Base-by-base conservation (phyloP, 1,139 yeast genomes). In the Saccharomycopsis phalli region DNA sequence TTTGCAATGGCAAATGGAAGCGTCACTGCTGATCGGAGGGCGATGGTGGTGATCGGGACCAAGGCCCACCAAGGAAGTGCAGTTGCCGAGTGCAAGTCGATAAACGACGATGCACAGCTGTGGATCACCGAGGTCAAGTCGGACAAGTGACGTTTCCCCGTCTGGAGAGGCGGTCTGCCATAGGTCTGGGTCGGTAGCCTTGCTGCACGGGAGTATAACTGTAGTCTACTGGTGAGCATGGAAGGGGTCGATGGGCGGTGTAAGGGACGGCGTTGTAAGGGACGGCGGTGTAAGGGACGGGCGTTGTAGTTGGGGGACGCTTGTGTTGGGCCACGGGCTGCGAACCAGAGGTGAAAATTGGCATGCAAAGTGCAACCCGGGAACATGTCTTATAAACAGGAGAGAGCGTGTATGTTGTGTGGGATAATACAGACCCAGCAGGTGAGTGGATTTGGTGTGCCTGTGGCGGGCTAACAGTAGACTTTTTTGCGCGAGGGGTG, bases 401-500 rank as follows among this genome's bases (percentile, higher is more conserved):
- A 91, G 52, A 75, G 98, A 68, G 98, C 98, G 19, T 91, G 98
- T 58, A 84, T 91, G 95, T 72, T 91, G 47, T 91, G 98, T 61
- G 98, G 96, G 6, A 72, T 88, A 46, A 83, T 91, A 47, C 95
- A 84, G 55, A 75, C 91, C 8, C 71, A 76, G 59, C 67, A 68
- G 50, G 73, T 68, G 52, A 30, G 71, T 54, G 16, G 13, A 11
- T 16, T 14, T 19, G 23, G 22, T 31, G 28, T 41, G 20, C 19
- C 23, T 13, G 7, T 26, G 22, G 25, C 16, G 22, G 14, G 14
- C 28, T 30, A 40, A 33, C 36, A 11, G 50, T 51, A 58, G 62
- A 73, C 74, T 54, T 91, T 88, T 57, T 74, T 82, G 39, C 77
- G 76, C 42, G 74, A 75, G 19, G 97, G 97, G 8, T 91, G 99